These are phyloP conservation scores for Passalora sequoiae DNA, from an alignment of 2,329 filamentous ascomycete genomes.

Conservation along the genomic window DNA sequence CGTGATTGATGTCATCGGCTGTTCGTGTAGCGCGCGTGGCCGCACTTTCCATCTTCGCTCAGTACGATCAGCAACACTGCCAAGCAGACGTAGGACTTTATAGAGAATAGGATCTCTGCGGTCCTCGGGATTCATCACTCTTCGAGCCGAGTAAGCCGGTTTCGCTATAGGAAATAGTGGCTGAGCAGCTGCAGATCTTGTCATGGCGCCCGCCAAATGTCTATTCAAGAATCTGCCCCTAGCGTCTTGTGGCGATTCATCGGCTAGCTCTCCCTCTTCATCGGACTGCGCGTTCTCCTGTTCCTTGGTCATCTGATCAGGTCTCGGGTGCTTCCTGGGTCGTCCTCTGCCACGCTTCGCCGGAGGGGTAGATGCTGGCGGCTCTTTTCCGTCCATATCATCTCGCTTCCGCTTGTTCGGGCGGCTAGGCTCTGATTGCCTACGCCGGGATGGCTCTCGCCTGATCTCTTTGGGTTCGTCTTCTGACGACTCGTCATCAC, in stretches of 20 bases:
- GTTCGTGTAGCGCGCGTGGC: neutral
- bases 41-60: neutral
- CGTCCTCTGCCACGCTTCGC: constrained; percentile 6
- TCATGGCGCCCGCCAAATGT: too few species aligned
- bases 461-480: constrained; percentile 26
- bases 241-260: too few species aligned
- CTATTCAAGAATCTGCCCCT: too few species aligned
- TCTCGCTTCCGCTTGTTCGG: constrained; percentile 21
- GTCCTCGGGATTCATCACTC: constrained; percentile 1
- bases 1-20: neutral
- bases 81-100: constrained; percentile 11
- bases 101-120: constrained; percentile 10
- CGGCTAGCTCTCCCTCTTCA: neutral
- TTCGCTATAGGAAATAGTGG: neutral
- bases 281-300: constrained; percentile 1
- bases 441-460: constrained; percentile 4
- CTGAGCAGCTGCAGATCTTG: neutral
- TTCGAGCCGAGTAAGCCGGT: neutral
- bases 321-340: constrained; percentile 6
- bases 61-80: constrained; percentile 6
- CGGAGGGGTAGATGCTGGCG: too few species aligned
- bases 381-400: neutral
- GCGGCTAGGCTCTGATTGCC: constrained; percentile 3
- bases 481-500: constrained; percentile 32
- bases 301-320: neutral